Base-by-base conservation (phyloP, 306 rosid genomes). In the Cicer judaicum region DNA sequence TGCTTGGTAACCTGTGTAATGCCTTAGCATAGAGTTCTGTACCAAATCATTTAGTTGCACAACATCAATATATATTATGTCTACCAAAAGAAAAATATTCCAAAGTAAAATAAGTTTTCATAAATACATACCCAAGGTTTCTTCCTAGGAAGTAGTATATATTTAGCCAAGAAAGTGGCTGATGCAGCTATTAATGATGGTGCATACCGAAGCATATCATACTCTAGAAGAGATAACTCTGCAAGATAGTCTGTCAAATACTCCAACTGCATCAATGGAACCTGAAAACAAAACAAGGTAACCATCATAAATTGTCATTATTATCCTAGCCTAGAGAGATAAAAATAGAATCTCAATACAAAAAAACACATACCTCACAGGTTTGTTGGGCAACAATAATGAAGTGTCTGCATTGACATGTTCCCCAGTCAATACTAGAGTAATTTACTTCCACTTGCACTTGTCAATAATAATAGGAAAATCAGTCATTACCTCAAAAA, bases 141-240 rank as follows among this genome's bases (percentile, higher is more conserved):
- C 75, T 81, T 74, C 42, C 62, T 48, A 15, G 92, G 88, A 16
- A 70, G 72, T 48, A 90, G 79, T 48, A 86, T 84, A 82, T 80
- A 90, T 66, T 71, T 86, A 55, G 96, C 89, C 89, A 90, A 78
- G 85, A 90, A 88, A 78, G 86, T 72, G 66, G 89, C 87, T 56
- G 92, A 86, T 29, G 92, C 92, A 59, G 92, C 92, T 54, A 88
- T 68, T 57, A 90, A 67, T 5, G 92, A 90, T 13, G 91, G 92
- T 15, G 80, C 55, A 79, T 77, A 83, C 74, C 63, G 55, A 60
- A 85, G 91, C 90, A 88, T 81, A 73, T 68, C 66, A 70, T 88
- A 85, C 54, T 88, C 88, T 44, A 85, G 68, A 74, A 90, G 92
- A 36, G 92, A 90, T 68, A 86, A 56, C 74, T 88, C 92, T 9